These are phyloP conservation scores for Kalanchoe fedtschenkoi DNA, from an alignment of 164 flowering plant genomes.

Conservation along the genomic window DNA sequence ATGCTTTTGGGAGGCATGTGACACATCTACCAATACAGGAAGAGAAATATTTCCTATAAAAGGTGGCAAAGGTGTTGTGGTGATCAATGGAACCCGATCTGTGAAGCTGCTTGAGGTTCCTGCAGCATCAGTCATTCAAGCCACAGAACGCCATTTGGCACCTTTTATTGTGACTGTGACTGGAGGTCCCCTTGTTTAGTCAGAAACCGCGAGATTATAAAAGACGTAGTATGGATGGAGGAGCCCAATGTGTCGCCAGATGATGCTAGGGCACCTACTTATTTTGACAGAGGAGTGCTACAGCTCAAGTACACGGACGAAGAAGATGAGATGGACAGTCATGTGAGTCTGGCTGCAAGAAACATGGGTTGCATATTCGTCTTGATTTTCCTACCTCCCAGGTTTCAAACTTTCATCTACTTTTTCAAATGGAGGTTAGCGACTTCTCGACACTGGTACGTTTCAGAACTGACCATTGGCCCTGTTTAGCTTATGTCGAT, in stretches of 20 bases:
- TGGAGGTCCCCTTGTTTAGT: slow-evolving; percentile 60
- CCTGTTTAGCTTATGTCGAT: slow-evolving; percentile 91
- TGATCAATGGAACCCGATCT: slow-evolving; percentile 78
- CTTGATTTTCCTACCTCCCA: slow-evolving; percentile 88
- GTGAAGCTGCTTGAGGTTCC: slow-evolving; percentile 81
- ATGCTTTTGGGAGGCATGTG: slow-evolving; percentile 90
- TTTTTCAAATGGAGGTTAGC: slow-evolving; percentile 75
- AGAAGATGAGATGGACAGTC: slow-evolving; percentile 34
- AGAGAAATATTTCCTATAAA: slow-evolving; percentile 63
- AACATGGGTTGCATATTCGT: slow-evolving; percentile 55
- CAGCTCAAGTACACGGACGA: slow-evolving; percentile 48
- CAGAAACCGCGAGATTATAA: slow-evolving; percentile 45
- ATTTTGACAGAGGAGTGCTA: slow-evolving; percentile 33
- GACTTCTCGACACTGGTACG: slow-evolving; percentile 74
- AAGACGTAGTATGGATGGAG: slow-evolving; percentile 48
- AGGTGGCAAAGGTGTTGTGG: slow-evolving; percentile 76
- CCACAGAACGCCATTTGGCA: slow-evolving; percentile 51
- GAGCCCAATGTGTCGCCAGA: slow-evolving; percentile 22
- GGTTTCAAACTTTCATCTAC: slow-evolving; percentile 89
- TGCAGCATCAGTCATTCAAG: slow-evolving; percentile 35
- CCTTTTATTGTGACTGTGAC: slow-evolving; percentile 72
- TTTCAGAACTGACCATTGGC: slow-evolving; percentile 96
- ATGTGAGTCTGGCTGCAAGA: slow-evolving; percentile 23
- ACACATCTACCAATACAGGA: slow-evolving; percentile 53
- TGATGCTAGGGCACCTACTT: slow-evolving; percentile 12